These are phyloP conservation scores for Colletotrichum sp. DNA, from an alignment of 2,329 filamentous ascomycete species.

Conservation along the genomic window DNA sequence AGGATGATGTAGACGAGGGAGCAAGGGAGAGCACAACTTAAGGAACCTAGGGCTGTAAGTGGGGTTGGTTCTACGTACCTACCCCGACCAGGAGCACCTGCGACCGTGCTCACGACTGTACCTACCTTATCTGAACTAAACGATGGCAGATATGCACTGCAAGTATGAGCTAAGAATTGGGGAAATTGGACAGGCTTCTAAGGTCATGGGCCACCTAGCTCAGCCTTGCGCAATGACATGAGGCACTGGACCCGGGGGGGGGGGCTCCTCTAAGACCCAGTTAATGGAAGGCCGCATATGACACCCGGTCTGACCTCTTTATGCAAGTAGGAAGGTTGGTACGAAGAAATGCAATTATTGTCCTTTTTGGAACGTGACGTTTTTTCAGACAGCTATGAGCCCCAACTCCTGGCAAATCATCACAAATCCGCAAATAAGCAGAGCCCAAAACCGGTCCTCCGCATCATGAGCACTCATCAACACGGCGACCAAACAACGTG, in stretches of 20 bases:
- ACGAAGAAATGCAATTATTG: not conserved
- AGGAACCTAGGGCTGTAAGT: not conserved
- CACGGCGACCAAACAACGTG: not conserved
- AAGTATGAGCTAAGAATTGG: not conserved
- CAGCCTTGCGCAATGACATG: not conserved
- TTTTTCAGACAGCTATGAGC: not conserved
- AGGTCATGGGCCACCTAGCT: not conserved
- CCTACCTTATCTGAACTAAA: not conserved
- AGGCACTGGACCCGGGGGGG: not conserved
- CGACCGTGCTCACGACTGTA: not conserved
- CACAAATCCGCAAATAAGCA: not conserved
- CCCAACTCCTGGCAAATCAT: not conserved
- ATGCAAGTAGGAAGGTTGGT: not conserved
- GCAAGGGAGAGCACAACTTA: not conserved
- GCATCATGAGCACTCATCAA: not conserved
- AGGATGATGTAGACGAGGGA: not conserved
- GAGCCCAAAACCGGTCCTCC: not conserved
- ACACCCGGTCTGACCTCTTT: not conserved
- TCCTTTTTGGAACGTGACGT: not conserved
- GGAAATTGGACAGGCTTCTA: not conserved
- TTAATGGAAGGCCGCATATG: not conserved
- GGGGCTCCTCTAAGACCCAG: not conserved
- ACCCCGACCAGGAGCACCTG: not conserved
- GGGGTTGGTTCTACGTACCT: not conserved
- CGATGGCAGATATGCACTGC: not conserved